Conservation (phyloP, 1,139 yeast species). For the Debaryomycetaceae sp. region DNA sequence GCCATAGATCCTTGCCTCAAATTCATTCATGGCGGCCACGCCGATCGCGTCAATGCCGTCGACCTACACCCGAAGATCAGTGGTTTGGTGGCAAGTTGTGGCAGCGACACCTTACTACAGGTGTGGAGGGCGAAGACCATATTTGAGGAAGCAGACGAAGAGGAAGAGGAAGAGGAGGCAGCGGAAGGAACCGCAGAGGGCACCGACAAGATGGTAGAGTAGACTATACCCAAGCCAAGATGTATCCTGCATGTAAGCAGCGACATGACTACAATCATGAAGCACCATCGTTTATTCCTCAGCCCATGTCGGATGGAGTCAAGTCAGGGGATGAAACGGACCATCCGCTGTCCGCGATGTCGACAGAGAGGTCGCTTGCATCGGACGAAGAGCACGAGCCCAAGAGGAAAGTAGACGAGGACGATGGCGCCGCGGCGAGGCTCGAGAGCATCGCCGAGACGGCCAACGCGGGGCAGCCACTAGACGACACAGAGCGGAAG, state of each 20-base stretch:
- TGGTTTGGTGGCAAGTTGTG: constrained; percentile 42
- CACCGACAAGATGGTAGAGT: constrained; percentile 3
- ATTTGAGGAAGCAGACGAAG: constrained; percentile 39
- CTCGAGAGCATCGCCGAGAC: neutral
- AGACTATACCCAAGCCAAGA: neutral
- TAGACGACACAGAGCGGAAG: constrained; percentile 1
- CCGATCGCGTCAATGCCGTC: constrained; percentile 46
- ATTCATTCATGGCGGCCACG: constrained; percentile 59
- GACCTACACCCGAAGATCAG: constrained; percentile 46
- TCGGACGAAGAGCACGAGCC: constrained; percentile 3
- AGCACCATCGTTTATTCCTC: no score
- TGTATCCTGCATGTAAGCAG: neutral
- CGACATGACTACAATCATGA: neutral
- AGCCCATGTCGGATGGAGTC: no score
- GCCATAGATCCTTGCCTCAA: constrained; percentile 55
- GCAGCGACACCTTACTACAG: constrained; percentile 51
- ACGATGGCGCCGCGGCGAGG: neutral
- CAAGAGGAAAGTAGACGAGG: constrained; percentile 1
- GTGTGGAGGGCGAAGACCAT: constrained; percentile 50
- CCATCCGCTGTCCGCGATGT: constrained; percentile 6
- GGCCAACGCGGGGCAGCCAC: constrained; percentile 1
- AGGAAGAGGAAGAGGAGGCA: constrained; percentile 20
- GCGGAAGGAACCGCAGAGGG: constrained; percentile 1
- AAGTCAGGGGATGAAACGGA: constrained; percentile 7
- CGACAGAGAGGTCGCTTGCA: constrained; percentile 5